A percentile compares a stretch with the other conserved stretches of the same genome.
Conservation (phyloP, 202 grass and related monocot genomes). For the Carex arenaria region DNA sequence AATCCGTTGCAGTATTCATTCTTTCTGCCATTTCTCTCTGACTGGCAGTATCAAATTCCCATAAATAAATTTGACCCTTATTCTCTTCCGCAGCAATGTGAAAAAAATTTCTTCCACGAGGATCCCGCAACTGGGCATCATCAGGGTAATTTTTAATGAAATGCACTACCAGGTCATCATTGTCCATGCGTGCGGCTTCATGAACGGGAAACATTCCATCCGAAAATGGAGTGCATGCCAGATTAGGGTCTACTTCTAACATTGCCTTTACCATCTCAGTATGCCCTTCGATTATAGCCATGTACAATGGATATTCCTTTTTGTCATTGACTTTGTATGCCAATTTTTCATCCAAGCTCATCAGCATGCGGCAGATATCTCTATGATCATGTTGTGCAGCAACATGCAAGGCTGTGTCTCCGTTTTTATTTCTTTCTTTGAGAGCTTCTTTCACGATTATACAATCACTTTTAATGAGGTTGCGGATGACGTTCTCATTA, state of each 20-base stretch:
- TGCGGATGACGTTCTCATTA: neutral
- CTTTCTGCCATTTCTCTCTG: too few relatives aligned
- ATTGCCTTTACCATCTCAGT: neutral
- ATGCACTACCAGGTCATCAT: neutral
- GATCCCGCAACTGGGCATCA: neutral
- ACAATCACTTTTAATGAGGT: neutral
- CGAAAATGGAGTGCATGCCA: constrained; percentile 13
- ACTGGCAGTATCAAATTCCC: fast-evolving
- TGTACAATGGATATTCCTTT: constrained; percentile 25
- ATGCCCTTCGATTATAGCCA: constrained; percentile 3
- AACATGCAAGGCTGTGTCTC: neutral
- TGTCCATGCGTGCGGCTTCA: constrained; percentile 22
- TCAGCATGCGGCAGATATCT: neutral
- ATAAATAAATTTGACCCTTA: too few relatives aligned
- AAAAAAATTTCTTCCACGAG: neutral
- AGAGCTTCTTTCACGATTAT: neutral
- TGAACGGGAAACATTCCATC: constrained; percentile 36
- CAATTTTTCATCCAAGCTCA: neutral
- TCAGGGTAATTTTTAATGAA: neutral
- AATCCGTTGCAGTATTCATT: too few relatives aligned
- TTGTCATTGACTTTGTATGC: neutral
- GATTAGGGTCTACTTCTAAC: constrained; percentile 6
- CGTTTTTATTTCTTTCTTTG: neutral
- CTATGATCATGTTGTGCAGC: neutral
- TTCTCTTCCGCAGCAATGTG: neutral